phyloP scores from a whole-genome alignment of 345 rosid species.

The Hibiscus tridactylites region DNA sequence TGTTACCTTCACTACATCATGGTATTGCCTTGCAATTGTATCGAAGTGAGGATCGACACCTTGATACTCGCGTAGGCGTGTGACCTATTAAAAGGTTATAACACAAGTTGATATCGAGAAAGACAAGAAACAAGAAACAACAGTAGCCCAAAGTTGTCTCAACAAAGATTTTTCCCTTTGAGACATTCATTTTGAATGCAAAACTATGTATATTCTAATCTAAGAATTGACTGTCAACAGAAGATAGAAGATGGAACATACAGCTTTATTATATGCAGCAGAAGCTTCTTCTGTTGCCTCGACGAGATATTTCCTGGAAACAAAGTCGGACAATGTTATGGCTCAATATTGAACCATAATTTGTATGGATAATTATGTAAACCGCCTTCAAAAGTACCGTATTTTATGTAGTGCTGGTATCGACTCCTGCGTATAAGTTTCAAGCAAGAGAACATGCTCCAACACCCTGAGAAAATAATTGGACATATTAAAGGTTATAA shows the following conservation, averaged over 20 bases:
- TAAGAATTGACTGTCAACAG: neutral
- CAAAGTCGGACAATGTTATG: neutral
- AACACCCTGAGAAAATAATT: conserved; percentile 45
- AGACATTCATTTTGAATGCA: neutral
- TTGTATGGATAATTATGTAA: neutral
- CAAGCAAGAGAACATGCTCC: conserved; percentile 78
- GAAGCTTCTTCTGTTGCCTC: conserved; percentile 98
- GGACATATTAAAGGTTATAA: neutral
- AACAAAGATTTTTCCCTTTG: neutral
- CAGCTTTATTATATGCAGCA: conserved; percentile 92
- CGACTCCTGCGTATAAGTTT: conserved; percentile 84
- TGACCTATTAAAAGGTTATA: conserved; percentile 42
- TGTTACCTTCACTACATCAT: conserved; percentile 80
- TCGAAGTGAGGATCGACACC: conserved; percentile 98
- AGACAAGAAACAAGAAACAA: neutral
- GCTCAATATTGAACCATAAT: neutral
- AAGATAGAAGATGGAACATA: conserved; percentile 30
- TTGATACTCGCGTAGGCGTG: conserved; percentile 90
- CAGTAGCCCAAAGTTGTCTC: neutral
- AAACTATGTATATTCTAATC: neutral
- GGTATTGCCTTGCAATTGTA: conserved; percentile 86
- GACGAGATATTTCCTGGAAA: conserved; percentile 68
- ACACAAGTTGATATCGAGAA: neutral
- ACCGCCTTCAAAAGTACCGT: conserved; percentile 35
- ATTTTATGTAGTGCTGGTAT: conserved; percentile 89